Base-by-base conservation (phyloP, 352 stramenopile genomes). In the Globisporangium lucens region DNA sequence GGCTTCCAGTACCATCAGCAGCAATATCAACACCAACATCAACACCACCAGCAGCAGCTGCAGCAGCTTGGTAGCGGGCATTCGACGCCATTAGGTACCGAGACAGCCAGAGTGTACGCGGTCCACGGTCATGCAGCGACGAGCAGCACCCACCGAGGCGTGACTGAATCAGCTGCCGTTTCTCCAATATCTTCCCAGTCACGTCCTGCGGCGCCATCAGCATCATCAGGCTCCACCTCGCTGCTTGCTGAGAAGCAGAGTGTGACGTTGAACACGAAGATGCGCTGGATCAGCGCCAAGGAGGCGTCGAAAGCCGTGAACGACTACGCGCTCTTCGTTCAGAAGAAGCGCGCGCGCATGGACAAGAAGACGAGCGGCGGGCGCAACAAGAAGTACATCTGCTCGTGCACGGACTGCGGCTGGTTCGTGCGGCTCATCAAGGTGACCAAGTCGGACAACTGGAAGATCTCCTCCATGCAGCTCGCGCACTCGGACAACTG, bases 381-480 rank as follows among this genome's bases (percentile, higher is more conserved):
- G 4, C 89, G 86, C 67, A 94, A 93, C 76, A 94, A 94, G 59
- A 94, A 94, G 62, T 94, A 94, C 56, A 71, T 94, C 63, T 94
- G 86, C 61, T 94, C 86, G 4, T 83, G 89, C 49, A 75, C 89
- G 8, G 63, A 73, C 8, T 94, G 86, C 24, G 53, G 88, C 7
- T 94, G 86, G 86, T 94, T 92, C 60, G 84, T 93, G 29, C 84
- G 88, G 56, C 74, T 93, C 17, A 80, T 91, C 33, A 92, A 92
- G 67, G 84, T 83, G 1, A 87, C 81, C 75, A 94, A 94, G 68
- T 89, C 83, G n/a, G 90, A 93, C 73, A 94, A 87, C 72, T 94
- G 86, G 86, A 94, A 94, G 65, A 94, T 94, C 71, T 94, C 86
- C 38, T 83, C 84, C n/a, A 94, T 94, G 86, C 91, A 93, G 53